Evolutionary conservation across 2,329 filamentous ascomycete species (phyloP), one percentile per base, ranked within the genome.

Genomic region (Pseudocercospora eumusae): DNA sequence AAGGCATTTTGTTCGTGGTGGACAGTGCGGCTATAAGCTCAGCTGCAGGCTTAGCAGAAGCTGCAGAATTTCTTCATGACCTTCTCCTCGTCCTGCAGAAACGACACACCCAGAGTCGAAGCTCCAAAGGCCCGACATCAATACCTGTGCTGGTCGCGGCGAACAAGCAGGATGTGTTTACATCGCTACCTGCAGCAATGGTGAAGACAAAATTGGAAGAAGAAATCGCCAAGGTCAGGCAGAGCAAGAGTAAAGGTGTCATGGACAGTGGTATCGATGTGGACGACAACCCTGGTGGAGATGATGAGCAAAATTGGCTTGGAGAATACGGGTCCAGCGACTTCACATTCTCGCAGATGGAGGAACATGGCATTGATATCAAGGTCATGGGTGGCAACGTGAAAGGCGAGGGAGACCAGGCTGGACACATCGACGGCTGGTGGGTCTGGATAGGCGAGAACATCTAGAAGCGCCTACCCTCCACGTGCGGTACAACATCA

Each of bases 101-200:
- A 76, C 84, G 88, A 52, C 84, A 86, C 54, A 83, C 85, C 28
- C 77, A 77, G 63, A 75, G 78, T 42, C 86, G 83, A 65, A 82
- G 82, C 1, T 80, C 82, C 50, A 88, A 86, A 69, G 81, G 80
- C 0, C 83, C 85, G 0, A 78, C 81, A 21, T 81, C 84, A 21
- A 82, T 95, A 8, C 87, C 90, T 0, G 83, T 99, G 7, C 82
- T 99, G 36, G 81, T 99, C 33, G 93, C 92, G 1, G 93, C 92
- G 58, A 99, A 98, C 78, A 99, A 99, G 82, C 84, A 92, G 74
- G 95, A 99, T 75, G 82, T 99, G 0, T 99, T 99, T 75, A 97
- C 95, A 0, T 92, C 93, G 7, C 79, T 97, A 56, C 95, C 95
- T 0, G 85, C 90, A 0, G 83, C 84, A 5, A 81, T 96, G 31